phyloP scores from a whole-genome alignment of 2,329 filamentous ascomycete species.

The Alternaria angustiovoidea region DNA sequence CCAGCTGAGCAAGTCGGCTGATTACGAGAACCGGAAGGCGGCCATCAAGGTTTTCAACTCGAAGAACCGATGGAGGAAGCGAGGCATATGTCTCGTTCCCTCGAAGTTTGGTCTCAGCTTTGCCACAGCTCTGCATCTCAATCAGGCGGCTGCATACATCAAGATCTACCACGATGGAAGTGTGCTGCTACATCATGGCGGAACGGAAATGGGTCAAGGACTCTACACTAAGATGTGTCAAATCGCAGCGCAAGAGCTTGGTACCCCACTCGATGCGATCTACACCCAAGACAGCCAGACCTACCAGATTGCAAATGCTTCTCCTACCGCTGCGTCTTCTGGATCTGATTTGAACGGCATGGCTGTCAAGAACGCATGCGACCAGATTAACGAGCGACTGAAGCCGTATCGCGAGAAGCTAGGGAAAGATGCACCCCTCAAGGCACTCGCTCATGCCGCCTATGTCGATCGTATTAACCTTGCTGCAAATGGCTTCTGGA shows the following conservation, averaged over 20 bases:
- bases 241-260: slow-evolving; percentile 87
- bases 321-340: slow-evolving; percentile 88
- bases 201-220: slow-evolving; percentile 97
- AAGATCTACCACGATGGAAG: slow-evolving; percentile 97
- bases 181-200: slow-evolving; percentile 89
- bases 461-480: slow-evolving; percentile 97
- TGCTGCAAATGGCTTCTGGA: slow-evolving; percentile 94
- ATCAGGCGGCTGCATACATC: slow-evolving; percentile 90
- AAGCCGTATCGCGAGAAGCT: slow-evolving; percentile 84
- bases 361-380: slow-evolving; percentile 89
- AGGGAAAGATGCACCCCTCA: slow-evolving; percentile 78
- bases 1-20: slow-evolving; percentile 77
- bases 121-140: slow-evolving; percentile 85
- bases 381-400: slow-evolving; percentile 85
- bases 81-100: slow-evolving; percentile 82
- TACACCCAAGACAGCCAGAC: slow-evolving; percentile 90
- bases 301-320: slow-evolving; percentile 88
- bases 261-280: slow-evolving; percentile 81
- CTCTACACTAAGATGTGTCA: slow-evolving; percentile 96
- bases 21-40: slow-evolving; percentile 73
- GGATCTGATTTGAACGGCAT: slow-evolving; percentile 96
- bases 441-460: slow-evolving; percentile 83
- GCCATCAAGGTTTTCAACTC: slow-evolving; percentile 80
- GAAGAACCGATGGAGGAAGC: slow-evolving; percentile 89
- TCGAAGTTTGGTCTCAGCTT: slow-evolving; percentile 98